Percentiles rank a stretch among this genome's conserved stretches.
Conservation (phyloP, 495 filamentous ascomycete species). For the Penicillium cosmopolitanum region DNA sequence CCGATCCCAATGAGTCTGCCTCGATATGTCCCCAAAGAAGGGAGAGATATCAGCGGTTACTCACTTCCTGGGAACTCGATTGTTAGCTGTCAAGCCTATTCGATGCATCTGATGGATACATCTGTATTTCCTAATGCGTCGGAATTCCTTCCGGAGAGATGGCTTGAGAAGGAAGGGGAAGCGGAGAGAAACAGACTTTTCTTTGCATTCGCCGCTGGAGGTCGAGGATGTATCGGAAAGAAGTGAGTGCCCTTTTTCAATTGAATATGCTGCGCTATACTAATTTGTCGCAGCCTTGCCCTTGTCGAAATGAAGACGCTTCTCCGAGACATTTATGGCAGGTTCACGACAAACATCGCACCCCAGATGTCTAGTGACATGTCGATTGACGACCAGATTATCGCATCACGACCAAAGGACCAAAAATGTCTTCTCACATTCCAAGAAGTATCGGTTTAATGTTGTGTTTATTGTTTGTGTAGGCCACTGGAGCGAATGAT, state of each 20-base stretch:
- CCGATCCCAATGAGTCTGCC: constrained; percentile 4
- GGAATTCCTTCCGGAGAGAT: neutral
- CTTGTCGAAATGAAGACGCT: constrained; percentile 5
- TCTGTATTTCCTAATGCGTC: neutral
- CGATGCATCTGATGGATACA: constrained; percentile 1
- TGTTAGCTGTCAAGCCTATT: constrained; percentile 5
- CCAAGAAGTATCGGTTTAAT: neutral
- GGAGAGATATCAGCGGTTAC: neutral
- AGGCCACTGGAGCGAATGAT: no score
- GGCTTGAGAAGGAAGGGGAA: neutral
- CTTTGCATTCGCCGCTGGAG: constrained; percentile 3
- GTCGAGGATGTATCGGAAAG: constrained; percentile 1
- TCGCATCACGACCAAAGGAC: constrained; percentile 3
- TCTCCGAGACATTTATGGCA: constrained; percentile 1
- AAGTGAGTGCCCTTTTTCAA: neutral
- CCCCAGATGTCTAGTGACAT: constrained; percentile 1
- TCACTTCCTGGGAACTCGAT: neutral
- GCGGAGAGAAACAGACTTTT: constrained; percentile 2
- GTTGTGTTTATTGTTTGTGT: neutral
- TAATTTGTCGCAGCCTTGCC: neutral
- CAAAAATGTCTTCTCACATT: constrained; percentile 3
- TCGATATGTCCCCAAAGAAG: neutral
- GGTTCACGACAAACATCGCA: neutral
- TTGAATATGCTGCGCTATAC: neutral
- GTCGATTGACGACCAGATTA: constrained; percentile 5